Conservation (phyloP, 371 early-diverging fungal genomes). For the Actinomucor elegans region DNA sequence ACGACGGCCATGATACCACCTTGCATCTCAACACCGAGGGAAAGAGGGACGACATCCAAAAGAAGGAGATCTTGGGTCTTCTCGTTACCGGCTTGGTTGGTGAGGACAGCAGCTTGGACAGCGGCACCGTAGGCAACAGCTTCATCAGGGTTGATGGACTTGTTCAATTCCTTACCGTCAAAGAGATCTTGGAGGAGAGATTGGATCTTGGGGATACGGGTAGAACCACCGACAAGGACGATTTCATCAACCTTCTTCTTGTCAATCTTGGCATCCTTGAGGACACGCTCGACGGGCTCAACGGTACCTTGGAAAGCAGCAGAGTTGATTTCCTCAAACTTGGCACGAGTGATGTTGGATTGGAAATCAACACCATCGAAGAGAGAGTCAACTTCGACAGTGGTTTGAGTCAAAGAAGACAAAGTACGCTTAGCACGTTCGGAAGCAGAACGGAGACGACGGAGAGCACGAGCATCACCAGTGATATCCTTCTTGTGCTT, state of each 20-base stretch:
- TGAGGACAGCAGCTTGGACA: conserved; percentile 86
- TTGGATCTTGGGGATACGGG: conserved; percentile 99
- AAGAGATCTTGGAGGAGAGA: conserved; percentile 95
- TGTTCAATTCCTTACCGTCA: conserved; percentile 80
- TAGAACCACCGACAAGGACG: conserved; percentile 99
- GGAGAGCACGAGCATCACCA: conserved; percentile 86
- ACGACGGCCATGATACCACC: conserved; percentile 83
- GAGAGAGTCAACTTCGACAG: conserved; percentile 90
- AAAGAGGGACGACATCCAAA: conserved; percentile 89
- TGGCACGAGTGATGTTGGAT: conserved; percentile 90
- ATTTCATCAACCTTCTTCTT: conserved; percentile 94
- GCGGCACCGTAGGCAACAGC: conserved; percentile 97
- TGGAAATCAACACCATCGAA: conserved; percentile 87
- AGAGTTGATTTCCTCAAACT: conserved; percentile 92
- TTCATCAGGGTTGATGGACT: conserved; percentile 94
- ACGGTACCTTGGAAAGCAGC: conserved; percentile 83
- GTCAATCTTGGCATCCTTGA: conserved; percentile 92
- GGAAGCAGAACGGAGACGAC: conserved; percentile 92
- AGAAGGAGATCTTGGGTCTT: conserved; percentile 73
- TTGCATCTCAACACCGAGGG: conserved; percentile 93
- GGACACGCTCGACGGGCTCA: conserved; percentile 81
- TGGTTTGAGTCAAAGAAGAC: conserved; percentile 81
- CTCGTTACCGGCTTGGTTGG: conserved; percentile 62
- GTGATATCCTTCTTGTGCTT: conserved; percentile 79
- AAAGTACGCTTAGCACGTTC: conserved; percentile 98